These are phyloP conservation scores for Fomitopsis palustris DNA, from an alignment of 1,284 basidiomycete genomes.

Conservation along the genomic window DNA sequence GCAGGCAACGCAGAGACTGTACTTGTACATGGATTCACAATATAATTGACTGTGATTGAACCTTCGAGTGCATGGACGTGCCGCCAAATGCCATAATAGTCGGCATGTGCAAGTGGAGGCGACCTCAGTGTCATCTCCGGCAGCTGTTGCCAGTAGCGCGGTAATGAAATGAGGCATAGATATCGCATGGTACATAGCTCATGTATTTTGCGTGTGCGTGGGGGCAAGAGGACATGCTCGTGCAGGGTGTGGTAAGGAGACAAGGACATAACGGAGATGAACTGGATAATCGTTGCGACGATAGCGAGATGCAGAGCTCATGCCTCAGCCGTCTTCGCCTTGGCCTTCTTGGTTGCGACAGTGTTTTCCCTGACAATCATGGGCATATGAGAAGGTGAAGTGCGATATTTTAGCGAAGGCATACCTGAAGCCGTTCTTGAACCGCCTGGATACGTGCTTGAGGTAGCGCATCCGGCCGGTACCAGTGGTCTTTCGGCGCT, in stretches of 20 bases:
- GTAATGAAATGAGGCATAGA: background rate
- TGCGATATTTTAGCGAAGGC: slow-evolving; percentile 18
- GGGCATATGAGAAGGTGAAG: background rate
- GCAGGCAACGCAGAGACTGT: background rate
- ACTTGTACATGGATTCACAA: too few relatives aligned
- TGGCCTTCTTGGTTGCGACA: slow-evolving; percentile 59
- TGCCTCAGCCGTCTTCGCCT: slow-evolving; percentile 34
- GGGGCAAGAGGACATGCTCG: slow-evolving; percentile 24
- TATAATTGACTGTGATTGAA: background rate
- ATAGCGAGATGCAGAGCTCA: slow-evolving; percentile 14
- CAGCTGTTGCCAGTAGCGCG: background rate
- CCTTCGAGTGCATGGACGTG: too few relatives aligned
- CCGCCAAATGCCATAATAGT: too few relatives aligned
- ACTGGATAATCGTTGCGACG: slow-evolving; percentile 19
- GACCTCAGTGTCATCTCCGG: background rate
- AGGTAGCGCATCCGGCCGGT: slow-evolving; percentile 96
- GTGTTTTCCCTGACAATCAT: slow-evolving; percentile 70
- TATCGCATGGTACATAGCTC: slow-evolving; percentile 32
- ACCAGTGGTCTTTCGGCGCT: slow-evolving; percentile 98
- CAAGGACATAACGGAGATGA: slow-evolving; percentile 25
- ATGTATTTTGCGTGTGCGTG: slow-evolving; percentile 33
- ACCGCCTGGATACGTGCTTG: slow-evolving; percentile 86
- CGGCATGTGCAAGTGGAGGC: background rate
- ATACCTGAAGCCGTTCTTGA: slow-evolving; percentile 97
- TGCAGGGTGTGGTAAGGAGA: slow-evolving; percentile 24